Evolutionary conservation across 257 asterid species (phyloP).

Genomic region (Salvia splendens): DNA sequence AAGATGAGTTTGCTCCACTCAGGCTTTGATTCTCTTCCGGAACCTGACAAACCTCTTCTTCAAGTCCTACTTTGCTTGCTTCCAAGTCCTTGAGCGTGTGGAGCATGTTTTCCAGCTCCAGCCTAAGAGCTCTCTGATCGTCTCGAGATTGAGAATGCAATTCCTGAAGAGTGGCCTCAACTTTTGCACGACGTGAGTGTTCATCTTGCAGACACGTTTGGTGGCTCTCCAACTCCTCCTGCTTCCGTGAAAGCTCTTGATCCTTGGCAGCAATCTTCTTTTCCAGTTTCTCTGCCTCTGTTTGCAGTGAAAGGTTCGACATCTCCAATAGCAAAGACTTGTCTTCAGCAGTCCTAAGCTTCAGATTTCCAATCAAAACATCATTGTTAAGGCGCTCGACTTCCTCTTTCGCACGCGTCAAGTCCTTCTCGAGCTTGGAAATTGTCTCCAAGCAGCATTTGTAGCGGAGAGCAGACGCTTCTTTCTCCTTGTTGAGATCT

Average conservation of each 20-base stretch:
- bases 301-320: constrained; percentile 61
- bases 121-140: constrained; percentile 56
- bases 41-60: constrained; percentile 57
- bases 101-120: constrained; percentile 65
- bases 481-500: constrained; percentile 65
- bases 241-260: constrained; percentile 72
- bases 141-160: constrained; percentile 72
- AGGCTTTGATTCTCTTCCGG: constrained; percentile 60
- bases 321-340: constrained; percentile 58
- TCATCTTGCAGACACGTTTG: constrained; percentile 59
- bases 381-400: constrained; percentile 60
- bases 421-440: constrained; percentile 68
- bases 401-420: constrained; percentile 56
- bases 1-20: constrained; percentile 49
- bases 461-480: constrained; percentile 58
- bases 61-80: constrained; percentile 53
- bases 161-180: constrained; percentile 67
- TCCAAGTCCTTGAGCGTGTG: constrained; percentile 67
- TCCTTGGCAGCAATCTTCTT: constrained; percentile 70
- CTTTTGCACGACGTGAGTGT: constrained; percentile 47
- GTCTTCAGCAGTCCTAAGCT: constrained; percentile 65
- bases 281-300: constrained; percentile 73
- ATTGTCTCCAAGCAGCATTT: constrained; percentile 75
- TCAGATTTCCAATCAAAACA: constrained; percentile 46
- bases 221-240: constrained; percentile 74